phyloP scores from a whole-genome alignment of 352 stramenopile species.

The Phytophthora macrochlamydospora region DNA sequence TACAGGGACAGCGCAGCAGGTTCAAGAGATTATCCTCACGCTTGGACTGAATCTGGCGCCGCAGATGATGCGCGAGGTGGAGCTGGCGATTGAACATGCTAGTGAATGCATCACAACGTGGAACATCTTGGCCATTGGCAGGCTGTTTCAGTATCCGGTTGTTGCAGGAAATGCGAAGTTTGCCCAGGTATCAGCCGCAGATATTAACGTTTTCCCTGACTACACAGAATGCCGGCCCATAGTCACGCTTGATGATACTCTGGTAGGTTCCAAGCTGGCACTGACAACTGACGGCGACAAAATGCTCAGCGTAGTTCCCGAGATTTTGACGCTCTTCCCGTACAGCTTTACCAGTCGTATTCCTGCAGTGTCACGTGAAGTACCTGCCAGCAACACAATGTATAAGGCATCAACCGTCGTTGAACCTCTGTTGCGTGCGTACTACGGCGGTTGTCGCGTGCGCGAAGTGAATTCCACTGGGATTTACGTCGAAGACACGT shows the following conservation, averaged over 20 bases:
- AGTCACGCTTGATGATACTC: neutral
- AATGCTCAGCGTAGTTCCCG: constrained; percentile 15
- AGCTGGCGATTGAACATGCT: constrained; percentile 6
- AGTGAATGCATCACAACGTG: constrained; percentile 11
- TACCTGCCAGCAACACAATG: constrained; percentile 4
- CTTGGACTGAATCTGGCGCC: constrained; percentile 3
- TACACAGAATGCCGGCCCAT: constrained; percentile 2
- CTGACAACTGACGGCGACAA: constrained; percentile 6
- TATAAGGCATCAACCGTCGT: constrained; percentile 5
- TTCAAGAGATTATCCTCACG: neutral
- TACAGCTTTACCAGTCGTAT: constrained; percentile 17
- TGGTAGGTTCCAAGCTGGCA: constrained; percentile 5
- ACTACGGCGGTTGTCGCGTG: constrained; percentile 28
- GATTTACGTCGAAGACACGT: constrained; percentile 24
- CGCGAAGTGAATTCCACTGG: constrained; percentile 22
- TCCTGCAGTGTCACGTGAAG: constrained; percentile 1
- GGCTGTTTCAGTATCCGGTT: constrained; percentile 10
- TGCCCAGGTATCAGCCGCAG: constrained; percentile 9
- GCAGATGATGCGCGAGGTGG: constrained; percentile 12
- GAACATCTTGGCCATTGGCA: constrained; percentile 9
- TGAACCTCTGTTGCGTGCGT: constrained; percentile 23
- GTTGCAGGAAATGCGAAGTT: constrained; percentile 1
- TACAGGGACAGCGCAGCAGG: constrained; percentile 1
- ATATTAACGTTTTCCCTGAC: constrained; percentile 19
- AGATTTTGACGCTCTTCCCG: constrained; percentile 14